These are phyloP conservation scores for Phallus indusiatus DNA, from an alignment of 768 basidiomycete genomes.

Conservation along the genomic window DNA sequence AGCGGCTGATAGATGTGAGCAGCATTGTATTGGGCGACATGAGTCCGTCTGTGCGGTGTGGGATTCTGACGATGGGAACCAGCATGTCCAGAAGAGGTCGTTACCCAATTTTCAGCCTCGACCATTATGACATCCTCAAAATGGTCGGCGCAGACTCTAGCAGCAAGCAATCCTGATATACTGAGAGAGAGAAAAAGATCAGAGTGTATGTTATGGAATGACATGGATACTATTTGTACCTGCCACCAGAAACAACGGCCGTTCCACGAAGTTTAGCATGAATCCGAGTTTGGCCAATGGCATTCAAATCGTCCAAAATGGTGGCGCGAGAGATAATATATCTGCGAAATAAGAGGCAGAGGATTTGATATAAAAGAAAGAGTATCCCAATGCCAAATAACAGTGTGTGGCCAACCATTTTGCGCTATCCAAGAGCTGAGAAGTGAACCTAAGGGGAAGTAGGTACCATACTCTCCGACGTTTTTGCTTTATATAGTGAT, in stretches of 20 bases:
- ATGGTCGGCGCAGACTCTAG: slow-evolving; percentile 21
- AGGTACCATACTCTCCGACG: neutral
- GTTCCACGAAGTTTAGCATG: neutral
- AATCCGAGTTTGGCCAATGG: neutral
- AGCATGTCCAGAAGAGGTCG: slow-evolving; percentile 9
- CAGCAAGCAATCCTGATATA: slow-evolving; percentile 19
- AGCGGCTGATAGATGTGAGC: slow-evolving; percentile 6
- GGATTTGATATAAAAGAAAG: neutral
- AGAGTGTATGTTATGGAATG: neutral
- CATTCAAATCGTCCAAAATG: neutral
- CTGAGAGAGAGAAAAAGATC: slow-evolving; percentile 11
- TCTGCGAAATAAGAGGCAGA: neutral
- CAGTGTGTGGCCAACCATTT: neutral
- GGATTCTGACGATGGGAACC: neutral
- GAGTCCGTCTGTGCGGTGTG: neutral
- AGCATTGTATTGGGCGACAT: slow-evolving; percentile 2
- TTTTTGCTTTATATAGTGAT: neutral
- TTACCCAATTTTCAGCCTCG: slow-evolving; percentile 18
- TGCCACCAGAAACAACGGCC: slow-evolving; percentile 5
- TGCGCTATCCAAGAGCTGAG: neutral
- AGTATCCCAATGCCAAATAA: neutral
- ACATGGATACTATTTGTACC: neutral
- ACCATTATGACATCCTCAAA: slow-evolving; percentile 21
- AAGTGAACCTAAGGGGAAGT: neutral
- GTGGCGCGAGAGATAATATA: neutral